Evolutionary conservation across 129 eudicot species (phyloP), one percentile per base, ranked within the genome.

Genomic region (Calendula officinalis): DNA sequence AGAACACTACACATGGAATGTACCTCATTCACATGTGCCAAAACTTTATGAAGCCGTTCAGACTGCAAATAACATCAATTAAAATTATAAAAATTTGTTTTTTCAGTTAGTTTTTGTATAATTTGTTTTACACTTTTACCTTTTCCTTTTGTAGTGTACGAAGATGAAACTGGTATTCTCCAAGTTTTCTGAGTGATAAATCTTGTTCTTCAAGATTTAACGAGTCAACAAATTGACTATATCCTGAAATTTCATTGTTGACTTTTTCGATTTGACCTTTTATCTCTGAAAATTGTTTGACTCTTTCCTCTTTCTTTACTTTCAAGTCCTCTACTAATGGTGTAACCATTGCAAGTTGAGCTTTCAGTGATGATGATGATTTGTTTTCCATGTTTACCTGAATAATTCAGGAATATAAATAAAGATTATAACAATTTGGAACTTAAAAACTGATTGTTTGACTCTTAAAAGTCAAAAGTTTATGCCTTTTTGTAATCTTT

Each of bases 141-240:
- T 86, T 90, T 71, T 90, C 97, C 78, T 83, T 90, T 64, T 90
- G 91, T 7, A 86, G 83, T 15, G 83, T 75, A 13, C 78, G 84
- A 48, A 90, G 91, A 55, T 79, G 81, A 7, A 84, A 53, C 22
- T 90, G 86, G 76, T 81, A 83, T 62, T 90, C 95, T 0, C 75
- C 81, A 15, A 90, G 95, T 72, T 86, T 86, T 72, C 97, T 81
- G 2, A 83, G 74, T 5, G 97, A 90, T 11, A 90, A 77, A 67
- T 86, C 95, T 61, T 86, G 84, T 42, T 90, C 95, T 48, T 76
- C 95, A 22, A 79, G 54, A 67, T 64, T 78, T 62, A 83, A 39
- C 32, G 84, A 48, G 67, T 78, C 75, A 17, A 65, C 67, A 65
- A 73, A 55, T 66, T 76, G 78, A 62, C 83, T 76, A 60, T 71